Evolutionary conservation across 2,329 filamentous ascomycete genomes (phyloP).

Genomic region (Cladosporium halotolerans): DNA sequence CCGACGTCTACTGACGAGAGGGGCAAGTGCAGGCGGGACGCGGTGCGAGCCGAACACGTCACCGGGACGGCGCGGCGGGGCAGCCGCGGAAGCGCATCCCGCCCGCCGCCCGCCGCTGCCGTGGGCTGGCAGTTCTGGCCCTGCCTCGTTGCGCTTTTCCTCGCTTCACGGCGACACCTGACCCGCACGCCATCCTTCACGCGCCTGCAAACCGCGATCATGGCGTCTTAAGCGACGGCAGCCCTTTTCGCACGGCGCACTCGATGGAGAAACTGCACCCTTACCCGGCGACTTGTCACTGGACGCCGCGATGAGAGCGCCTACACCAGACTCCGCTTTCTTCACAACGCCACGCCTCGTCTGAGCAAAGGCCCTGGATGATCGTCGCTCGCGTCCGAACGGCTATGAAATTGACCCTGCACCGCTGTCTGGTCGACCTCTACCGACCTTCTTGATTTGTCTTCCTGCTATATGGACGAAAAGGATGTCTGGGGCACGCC

Average conservation of each 20-base stretch:
- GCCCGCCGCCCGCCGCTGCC: too few relatives aligned
- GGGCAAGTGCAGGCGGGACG: too few relatives aligned
- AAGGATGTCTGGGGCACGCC: conserved; percentile 21
- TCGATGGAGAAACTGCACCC: not conserved
- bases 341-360: conserved; percentile 8
- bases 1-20: too few relatives aligned
- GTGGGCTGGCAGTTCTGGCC: too few relatives aligned
- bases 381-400: not conserved
- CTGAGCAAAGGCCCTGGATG: not conserved
- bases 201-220: not conserved
- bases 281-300: not conserved
- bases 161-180: not conserved
- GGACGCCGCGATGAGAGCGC: not conserved
- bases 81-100: too few relatives aligned
- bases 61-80: too few relatives aligned
- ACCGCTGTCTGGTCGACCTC: too few relatives aligned
- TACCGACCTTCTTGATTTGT: too few relatives aligned
- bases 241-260: not conserved
- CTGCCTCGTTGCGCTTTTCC: not conserved
- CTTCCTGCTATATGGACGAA: conserved; percentile 20
- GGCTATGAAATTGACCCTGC: not conserved
- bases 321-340: conserved; percentile 6
- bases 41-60: too few relatives aligned
- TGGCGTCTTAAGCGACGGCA: not conserved
- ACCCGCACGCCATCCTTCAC: not conserved